These are phyloP conservation scores for Scutellaria baicalensis DNA, from an alignment of 257 asterid genomes.

Conservation along the genomic window DNA sequence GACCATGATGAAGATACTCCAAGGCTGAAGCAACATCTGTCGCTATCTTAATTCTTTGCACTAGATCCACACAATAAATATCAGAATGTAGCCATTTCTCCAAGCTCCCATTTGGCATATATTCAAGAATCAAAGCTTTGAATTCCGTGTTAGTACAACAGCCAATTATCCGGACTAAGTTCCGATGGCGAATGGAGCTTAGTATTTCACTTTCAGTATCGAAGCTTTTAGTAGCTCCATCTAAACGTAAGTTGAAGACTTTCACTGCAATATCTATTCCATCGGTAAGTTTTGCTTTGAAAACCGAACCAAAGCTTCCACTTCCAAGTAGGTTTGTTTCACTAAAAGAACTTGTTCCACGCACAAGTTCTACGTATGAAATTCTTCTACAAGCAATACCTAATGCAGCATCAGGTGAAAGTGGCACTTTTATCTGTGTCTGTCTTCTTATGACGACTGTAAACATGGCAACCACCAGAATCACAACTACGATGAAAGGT, in stretches of 20 bases:
- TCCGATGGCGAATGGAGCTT: constrained; percentile 22
- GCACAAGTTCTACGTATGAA: constrained; percentile 22
- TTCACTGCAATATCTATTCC: constrained; percentile 26
- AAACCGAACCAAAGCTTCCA: no score
- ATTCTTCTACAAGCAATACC: constrained; percentile 15
- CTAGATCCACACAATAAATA: no score
- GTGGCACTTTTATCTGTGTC: background rate
- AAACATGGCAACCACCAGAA: no score
- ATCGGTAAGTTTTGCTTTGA: background rate
- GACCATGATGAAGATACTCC: constrained; percentile 11
- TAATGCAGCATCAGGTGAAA: background rate
- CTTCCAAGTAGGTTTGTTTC: no score
- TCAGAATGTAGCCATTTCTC: no score
- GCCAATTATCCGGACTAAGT: background rate
- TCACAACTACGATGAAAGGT: no score
- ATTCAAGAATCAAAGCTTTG: no score
- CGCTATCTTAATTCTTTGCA: constrained; percentile 4
- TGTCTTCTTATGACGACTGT: background rate
- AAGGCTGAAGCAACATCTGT: constrained; percentile 13
- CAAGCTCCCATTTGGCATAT: no score
- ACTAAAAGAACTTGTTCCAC: no score
- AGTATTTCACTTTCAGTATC: constrained; percentile 21
- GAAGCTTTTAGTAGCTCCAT: constrained; percentile 21
- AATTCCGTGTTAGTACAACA: no score
- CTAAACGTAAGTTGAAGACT: constrained; percentile 20